Percentiles rank a stretch among this genome's conserved stretches.
phyloP scores from a whole-genome alignment of 2,329 filamentous ascomycete genomes.

The Penicillium sp. region DNA sequence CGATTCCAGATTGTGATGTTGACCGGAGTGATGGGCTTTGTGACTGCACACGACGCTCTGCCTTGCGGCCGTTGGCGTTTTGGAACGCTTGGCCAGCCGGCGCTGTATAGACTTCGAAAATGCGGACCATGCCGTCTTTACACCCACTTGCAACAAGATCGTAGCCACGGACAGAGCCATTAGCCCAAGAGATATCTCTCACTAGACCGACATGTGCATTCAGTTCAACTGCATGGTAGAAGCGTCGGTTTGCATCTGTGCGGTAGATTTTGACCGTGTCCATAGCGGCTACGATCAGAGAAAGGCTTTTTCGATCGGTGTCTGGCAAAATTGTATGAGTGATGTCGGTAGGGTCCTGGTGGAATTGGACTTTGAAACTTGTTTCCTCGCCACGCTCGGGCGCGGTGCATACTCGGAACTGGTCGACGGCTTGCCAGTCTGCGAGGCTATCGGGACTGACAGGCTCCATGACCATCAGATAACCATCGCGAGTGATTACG shows the following conservation, averaged over 20 bases:
- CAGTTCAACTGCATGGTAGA: slow-evolving; percentile 81
- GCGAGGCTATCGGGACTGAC: slow-evolving; percentile 78
- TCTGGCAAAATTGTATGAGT: slow-evolving; percentile 77
- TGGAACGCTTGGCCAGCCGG: slow-evolving; percentile 30
- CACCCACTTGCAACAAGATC: slow-evolving; percentile 90
- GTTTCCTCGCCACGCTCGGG: slow-evolving; percentile 82
- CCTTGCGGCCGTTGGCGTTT: slow-evolving; percentile 27
- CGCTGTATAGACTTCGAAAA: slow-evolving; percentile 67
- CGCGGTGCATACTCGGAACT: slow-evolving; percentile 70
- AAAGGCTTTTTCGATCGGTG: slow-evolving; percentile 76
- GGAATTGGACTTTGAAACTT: slow-evolving; percentile 81
- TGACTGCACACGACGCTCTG: slow-evolving; percentile 23
- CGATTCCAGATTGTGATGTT: slow-evolving; percentile 44
- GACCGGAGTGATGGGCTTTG: slow-evolving; percentile 33
- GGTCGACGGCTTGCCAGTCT: slow-evolving; percentile 74
- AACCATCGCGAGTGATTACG: slow-evolving; percentile 78
- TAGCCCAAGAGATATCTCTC: slow-evolving; percentile 87
- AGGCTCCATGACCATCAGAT: slow-evolving; percentile 79
- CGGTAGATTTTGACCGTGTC: slow-evolving; percentile 80
- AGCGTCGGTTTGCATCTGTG: slow-evolving; percentile 71
- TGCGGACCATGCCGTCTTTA: slow-evolving; percentile 84
- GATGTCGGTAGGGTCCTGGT: slow-evolving; percentile 74
- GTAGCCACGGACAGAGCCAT: slow-evolving; percentile 84
- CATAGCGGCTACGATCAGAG: slow-evolving; percentile 84
- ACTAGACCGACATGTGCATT: slow-evolving; percentile 74